Evolutionary conservation across 352 stramenopile species (phyloP), one percentile per base, ranked within the genome.

Genomic region (Phytophthora tubulina): DNA sequence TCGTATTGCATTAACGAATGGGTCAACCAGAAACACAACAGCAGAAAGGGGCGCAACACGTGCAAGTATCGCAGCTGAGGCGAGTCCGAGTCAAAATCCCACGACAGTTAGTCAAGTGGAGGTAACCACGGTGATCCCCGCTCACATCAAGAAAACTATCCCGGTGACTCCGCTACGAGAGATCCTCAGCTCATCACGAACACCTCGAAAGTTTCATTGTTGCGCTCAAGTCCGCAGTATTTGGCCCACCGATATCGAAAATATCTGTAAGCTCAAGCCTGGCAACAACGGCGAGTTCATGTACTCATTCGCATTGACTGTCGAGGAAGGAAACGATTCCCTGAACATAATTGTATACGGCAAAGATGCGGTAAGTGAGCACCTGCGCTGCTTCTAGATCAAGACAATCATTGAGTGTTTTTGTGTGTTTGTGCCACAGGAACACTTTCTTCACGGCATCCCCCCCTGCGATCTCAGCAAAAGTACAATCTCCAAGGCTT

Each of bases 301-400:
- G 14, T 95, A 93, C 63, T 91, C 83, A 4, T 95, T 95, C 27
- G 84, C 80, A 6, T 48, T 92, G 49, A 78, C 70, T n/a, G 46
- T 93, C 14, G 64, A 86, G 64, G 85, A 95, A 33, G 64, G 45
- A 36, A 77, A 61, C 0, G 81, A 81, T 11, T 69, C 75, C 38
- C 67, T 95, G 21, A 86, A 91, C 45, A 76, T 84, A 39, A 93
- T 93, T 70, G 75, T 90, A 5, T 81, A 93, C 63, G 85, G 85
- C 27, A 81, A 80, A 48, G 85, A 95, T 48, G 87, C 84, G 69
- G 87, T 95, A 78, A 67, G 84, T 77, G 5, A 62, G 36, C 6
- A 30, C 6, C 14, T 32, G 39, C 9, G 21, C 21, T 27, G 21
- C 21, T 27, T 27, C 21, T 27, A 27, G 21, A 27, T 27, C 21